Percentiles rank a stretch among this genome's conserved stretches.
Evolutionary conservation across 768 basidiomycete genomes (phyloP).

Genomic region (Russula virescens): DNA sequence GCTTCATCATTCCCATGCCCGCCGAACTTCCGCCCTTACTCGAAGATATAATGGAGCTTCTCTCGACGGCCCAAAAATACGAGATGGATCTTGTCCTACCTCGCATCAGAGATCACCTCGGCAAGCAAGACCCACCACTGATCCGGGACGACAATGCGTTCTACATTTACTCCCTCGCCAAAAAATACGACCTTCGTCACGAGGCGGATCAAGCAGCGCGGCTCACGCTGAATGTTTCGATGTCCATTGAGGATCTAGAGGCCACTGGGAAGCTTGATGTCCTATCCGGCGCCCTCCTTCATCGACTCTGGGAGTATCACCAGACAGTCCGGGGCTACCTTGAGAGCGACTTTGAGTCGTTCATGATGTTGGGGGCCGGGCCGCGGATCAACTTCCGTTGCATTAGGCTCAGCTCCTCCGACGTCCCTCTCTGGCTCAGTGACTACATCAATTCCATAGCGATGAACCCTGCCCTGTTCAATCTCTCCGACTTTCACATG

Average conservation of each 20-base stretch:
- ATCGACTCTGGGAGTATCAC: constrained; percentile 13
- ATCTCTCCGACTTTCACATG: constrained; percentile 7
- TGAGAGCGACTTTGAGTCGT: not conserved
- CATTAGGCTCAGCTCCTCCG: not conserved
- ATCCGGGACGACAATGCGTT: constrained; percentile 8
- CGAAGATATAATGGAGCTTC: constrained; percentile 3
- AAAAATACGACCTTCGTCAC: constrained; percentile 4
- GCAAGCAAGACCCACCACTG: constrained; percentile 2
- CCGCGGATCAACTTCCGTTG: constrained; percentile 6
- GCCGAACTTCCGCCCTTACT: constrained; percentile 2
- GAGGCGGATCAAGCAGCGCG: constrained; percentile 7
- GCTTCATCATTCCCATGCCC: constrained; percentile 1
- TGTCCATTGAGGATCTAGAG: constrained; percentile 6
- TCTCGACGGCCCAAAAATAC: constrained; percentile 13
- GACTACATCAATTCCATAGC: constrained; percentile 1
- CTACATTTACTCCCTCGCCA: constrained; percentile 1
- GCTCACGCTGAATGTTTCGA: not conserved
- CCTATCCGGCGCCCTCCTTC: constrained; percentile 1
- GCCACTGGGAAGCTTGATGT: not conserved
- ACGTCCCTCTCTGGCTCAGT: constrained; percentile 5
- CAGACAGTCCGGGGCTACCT: not conserved
- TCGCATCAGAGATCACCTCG: constrained; percentile 4
- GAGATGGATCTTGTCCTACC: not conserved
- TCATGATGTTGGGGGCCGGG: not conserved
- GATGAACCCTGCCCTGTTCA: not conserved